phyloP scores from a whole-genome alignment of 768 basidiomycete genomes.

The Lactarius vividus region DNA sequence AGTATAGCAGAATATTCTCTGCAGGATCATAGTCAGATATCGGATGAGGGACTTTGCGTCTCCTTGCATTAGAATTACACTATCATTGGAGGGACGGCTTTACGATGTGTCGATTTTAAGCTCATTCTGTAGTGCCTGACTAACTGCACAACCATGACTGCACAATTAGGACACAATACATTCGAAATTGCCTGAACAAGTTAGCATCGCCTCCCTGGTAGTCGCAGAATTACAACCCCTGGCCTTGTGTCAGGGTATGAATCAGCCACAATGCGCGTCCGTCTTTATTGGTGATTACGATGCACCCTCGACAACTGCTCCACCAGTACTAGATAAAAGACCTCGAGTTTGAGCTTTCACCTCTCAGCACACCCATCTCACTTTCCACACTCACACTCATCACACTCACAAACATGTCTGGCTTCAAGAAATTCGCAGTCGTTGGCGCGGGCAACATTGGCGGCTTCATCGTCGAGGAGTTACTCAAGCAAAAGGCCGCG shows the following conservation, averaged over 20 bases:
- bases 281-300: too few relatives aligned
- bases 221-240: too few relatives aligned
- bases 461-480: conserved; percentile 24
- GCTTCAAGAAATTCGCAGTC: conserved; percentile 24
- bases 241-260: too few relatives aligned
- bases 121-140: too few relatives aligned
- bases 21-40: neutral
- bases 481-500: conserved; percentile 24
- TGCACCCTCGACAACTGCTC: neutral
- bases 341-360: neutral
- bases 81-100: too few relatives aligned
- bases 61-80: neutral
- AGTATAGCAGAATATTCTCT: neutral
- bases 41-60: neutral
- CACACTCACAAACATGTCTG: conserved; percentile 14
- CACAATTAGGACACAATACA: too few relatives aligned
- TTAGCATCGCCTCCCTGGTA: too few relatives aligned
- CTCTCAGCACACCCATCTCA: neutral
- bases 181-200: too few relatives aligned
- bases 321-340: neutral
- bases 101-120: too few relatives aligned
- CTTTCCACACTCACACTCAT: neutral
- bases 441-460: conserved; percentile 27
- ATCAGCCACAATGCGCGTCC: too few relatives aligned
- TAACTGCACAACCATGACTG: too few relatives aligned